Base-by-base conservation (phyloP, 345 rosid species). In the Salix caprea region DNA sequence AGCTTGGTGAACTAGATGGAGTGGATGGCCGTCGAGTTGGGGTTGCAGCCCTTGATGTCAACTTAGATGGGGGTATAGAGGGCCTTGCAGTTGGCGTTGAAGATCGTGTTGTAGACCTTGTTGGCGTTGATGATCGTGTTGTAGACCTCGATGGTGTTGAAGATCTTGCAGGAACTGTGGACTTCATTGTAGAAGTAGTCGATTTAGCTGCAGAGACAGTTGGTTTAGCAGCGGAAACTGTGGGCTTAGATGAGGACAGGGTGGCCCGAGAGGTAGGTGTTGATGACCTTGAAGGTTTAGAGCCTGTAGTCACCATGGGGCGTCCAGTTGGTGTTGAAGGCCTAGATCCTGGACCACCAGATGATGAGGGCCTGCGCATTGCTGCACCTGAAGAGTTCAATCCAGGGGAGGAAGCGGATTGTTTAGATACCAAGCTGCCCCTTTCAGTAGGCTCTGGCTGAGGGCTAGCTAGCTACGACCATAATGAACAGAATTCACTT, bases 291-390 rank as follows among this genome's bases (percentile, higher is more conserved):
- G 83, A 73, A 48, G 94, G 75, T 84, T 87, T 93, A 46, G 94
- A 74, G 69, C 88, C 76, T 46, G 90, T 50, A 19, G 89, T 79
- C 79, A 87, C 77, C 18, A 93, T 73, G 42, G 97, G 78, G 61
- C 93, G 93, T 71, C 97, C 94, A 48, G 94, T 88, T 65, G 98
- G 99, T 1, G 98, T 96, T 77, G 85, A 75, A 48, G 97, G 97
- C 88, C 99, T 91, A 75, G 98, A 93, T 74, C 97, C 96, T 28
- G 92, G 92, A 83, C 97, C 99, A 36, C 97, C 92, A 19, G 99
- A 91, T n/a, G 99, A 96, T 71, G 94, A 92, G 56, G 97, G 98
- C 83, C 98, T 88, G n/a, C 94, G 92, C 68, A 42, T 79, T 56
- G 90, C 89, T 72, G 87, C 77, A 76, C 81, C 80, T 12, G 93